A percentile compares a stretch with the other conserved stretches of the same genome.
Evolutionary conservation across 257 asterid genomes (phyloP).

Genomic region (Solanum habrochaites): DNA sequence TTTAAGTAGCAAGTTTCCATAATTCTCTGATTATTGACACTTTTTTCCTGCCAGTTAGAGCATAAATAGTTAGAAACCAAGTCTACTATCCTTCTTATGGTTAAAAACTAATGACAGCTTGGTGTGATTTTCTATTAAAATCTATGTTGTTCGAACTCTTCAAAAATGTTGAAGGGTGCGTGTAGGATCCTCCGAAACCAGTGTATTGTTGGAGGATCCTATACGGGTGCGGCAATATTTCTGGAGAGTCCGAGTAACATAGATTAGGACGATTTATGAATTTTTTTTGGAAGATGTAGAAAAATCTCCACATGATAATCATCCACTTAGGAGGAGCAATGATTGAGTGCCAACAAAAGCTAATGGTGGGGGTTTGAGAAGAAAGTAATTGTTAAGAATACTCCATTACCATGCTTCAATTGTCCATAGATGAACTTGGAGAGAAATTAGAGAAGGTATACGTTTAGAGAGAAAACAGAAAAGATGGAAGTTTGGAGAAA

Average conservation of each 20-base stretch:
- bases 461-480: no score
- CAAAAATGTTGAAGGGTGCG: background rate
- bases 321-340: background rate
- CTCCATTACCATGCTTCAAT: no score
- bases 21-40: background rate
- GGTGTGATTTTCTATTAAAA: background rate
- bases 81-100: background rate
- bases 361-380: background rate
- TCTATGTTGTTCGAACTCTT: background rate
- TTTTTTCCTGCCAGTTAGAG: background rate
- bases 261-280: background rate
- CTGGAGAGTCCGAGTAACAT: background rate
- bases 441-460: no score
- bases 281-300: background rate
- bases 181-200: background rate
- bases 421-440: no score
- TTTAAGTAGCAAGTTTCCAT: background rate
- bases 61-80: background rate
- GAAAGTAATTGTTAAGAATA: background rate
- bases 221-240: background rate
- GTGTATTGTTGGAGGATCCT: background rate
- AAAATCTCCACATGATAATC: background rate
- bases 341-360: background rate
- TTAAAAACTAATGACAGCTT: background rate
- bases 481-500: no score